Evolutionary conservation across 2,329 filamentous ascomycete species (phyloP), one percentile per base, ranked within the genome.

Genomic region (Fusarium subglutinans): DNA sequence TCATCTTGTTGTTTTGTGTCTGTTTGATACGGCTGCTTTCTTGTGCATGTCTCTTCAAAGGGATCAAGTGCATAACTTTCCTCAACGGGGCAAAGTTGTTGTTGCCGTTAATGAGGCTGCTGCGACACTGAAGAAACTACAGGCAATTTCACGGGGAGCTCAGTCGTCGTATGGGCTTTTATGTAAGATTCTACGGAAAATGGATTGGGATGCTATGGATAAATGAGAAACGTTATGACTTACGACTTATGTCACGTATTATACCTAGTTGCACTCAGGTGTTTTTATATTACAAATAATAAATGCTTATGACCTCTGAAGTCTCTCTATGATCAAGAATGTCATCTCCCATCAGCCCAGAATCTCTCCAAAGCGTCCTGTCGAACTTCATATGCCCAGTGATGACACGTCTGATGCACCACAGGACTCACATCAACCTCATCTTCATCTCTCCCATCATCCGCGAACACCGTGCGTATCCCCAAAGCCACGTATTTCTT

Each of bases 341-440:
- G 8, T 26, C n/a, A 70, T 28, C 44, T 65, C 3, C 53, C 51
- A 11, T 54, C 41, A 5, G 45, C 20, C 67, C 67, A 70, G 11
- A 70, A 70, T 5, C 58, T 54, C 12, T 70, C 67, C 13, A 70
- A 30, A 4, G 45, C 66, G 5, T 70, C 67, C 22, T 70, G 67
- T 0, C 59, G 51, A 13, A 70, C 45, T 13, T 70, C 67, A 33
- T 70, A 70, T 10, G 67, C 66, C 67, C 67, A 70, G 20, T 70
- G 67, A 4, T 70, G 67, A 1, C 67, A 70, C 3, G 67, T 70
- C 53, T 70, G 67, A 17, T 70, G 67, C 8, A 70, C 67, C 3
- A 70, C 67, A 22, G 67, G 67, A 5, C 67, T 70, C 9, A 70
- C 59, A 20, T 70, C 67, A 22, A 44, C 41, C 3, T 15, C 66